Evolutionary conservation across 73 alveolate genomes (phyloP), one percentile per base, ranked within the genome.

Genomic region (Blepharisma stoltei): DNA sequence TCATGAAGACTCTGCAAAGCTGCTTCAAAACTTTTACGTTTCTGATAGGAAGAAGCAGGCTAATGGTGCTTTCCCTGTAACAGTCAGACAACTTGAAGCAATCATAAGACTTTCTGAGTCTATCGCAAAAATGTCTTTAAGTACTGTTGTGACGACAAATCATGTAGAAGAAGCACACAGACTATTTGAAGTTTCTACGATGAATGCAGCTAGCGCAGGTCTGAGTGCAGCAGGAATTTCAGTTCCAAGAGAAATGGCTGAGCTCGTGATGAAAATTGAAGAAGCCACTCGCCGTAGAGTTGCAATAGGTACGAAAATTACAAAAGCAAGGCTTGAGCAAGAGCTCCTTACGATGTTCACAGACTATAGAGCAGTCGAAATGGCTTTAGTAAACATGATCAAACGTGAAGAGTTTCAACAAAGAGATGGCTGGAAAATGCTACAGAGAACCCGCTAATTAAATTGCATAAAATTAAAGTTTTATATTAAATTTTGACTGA

Each of bases 91-190:
- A 93, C 90, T 98, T 32, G 99, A 98, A 84, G 99, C 99, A 49
- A 98, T 98, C 69, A 96, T 98, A 46, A 90, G 99, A 73, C 77
- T 98, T 14, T 90, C 99, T 38, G 99, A 98, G 89, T 91, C 99
- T 11, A 77, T 98, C 3, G 99, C 99, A 25, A 98, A 97, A 86
- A 98, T 98, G 97, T 88, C 96, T 70, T 86, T 98, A 69, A 77
- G 90, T 54, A 86, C 89, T 66, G 90, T 85, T 38, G 99, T 97
- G 18, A 92, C 84, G 52, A 85, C 87, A 32, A 87, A 91, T 32
- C 99, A 98, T 78, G 99, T 98, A 8, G 98, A 95, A 77, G 99
- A 97, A 86, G 99, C 99, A 11, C 98, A 97, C 78, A 90, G 99
- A 76, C 78, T 98, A 25, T 98, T 98, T 90, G 95, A 95, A 86